phyloP scores from a whole-genome alignment of 2,329 filamentous ascomycete species.

The Neonectria magnoliae region DNA sequence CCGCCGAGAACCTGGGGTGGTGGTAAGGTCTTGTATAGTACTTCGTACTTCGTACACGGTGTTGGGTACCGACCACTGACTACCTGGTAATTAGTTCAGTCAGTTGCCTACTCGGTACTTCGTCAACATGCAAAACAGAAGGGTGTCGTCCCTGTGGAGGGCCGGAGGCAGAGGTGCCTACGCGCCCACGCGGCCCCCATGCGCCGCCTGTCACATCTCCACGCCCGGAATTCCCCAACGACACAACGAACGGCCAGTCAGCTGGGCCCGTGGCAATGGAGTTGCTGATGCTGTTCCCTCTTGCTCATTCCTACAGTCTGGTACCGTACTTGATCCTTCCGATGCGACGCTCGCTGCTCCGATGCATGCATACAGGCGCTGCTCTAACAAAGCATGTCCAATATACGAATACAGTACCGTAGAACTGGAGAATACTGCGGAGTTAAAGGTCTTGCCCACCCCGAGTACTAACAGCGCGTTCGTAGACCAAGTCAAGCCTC shows the following conservation, averaged over 20 bases:
- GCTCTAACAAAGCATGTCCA: neutral
- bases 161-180: conserved; percentile 16
- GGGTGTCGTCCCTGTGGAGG: neutral
- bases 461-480: neutral
- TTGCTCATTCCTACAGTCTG: neutral
- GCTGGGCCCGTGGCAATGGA: conserved; percentile 14
- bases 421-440: no score
- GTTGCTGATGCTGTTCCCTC: conserved; percentile 3
- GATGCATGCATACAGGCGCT: neutral
- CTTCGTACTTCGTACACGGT: no score
- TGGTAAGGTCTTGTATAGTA: neutral
- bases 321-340: neutral
- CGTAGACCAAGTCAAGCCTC: neutral
- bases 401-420: neutral
- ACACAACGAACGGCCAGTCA: conserved; percentile 9
- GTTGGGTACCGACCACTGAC: neutral
- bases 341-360: conserved; percentile 5
- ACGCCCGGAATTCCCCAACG: conserved; percentile 4
- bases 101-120: neutral
- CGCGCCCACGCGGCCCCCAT: conserved; percentile 23
- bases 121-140: neutral
- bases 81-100: no score
- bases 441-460: neutral
- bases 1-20: conserved; percentile 8
- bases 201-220: conserved; percentile 21